Evolutionary conservation across 169 alveolate species (phyloP), one percentile per base, ranked within the genome.

Genomic region (Plasmodium fragile): DNA sequence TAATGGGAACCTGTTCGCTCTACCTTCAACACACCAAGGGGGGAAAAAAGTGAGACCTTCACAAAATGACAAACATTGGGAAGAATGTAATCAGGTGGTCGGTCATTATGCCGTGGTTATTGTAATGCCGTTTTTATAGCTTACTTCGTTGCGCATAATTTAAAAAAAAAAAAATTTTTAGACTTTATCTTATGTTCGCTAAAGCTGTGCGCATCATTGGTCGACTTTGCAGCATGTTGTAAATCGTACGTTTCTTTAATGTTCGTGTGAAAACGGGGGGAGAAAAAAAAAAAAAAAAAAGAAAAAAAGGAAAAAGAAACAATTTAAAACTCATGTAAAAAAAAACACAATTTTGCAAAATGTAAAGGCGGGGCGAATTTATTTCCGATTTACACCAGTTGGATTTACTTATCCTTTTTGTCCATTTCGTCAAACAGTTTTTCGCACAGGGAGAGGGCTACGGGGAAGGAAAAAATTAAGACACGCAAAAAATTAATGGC

Each of bases 391-490:
- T 16, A 11, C 3, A 18, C 30, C n/a, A 36, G 16, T n/a, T 25
- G 30, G 70, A 28, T 43, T 34, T 82, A 30, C 25, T 82, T 78
- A 78, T 78, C 43, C 43, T 85, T 73, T 53, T 75, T 52, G 32
- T 85, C 93, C 53, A 69, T 69, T 73, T 85, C 93, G 4, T 85
- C 93, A 69, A 85, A 85, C 34, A 85, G 70, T 52, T 85, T 72
- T 75, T 85, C 93, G 45, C 93, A 85, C 34, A 73, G 71, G 25
- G 93, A 73, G 43, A 85, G 83, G 78, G 55, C 92, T 82, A 13
- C 22, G 73, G 49, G 32, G 75, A 25, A 11, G 13, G 45, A 55
- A 59, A 36, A 18, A 82, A 65, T 65, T 39, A 3, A 65, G 49
- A 82, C 0, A 82, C 25, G 36, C 39, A 18, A 65, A 65, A 18